Base-by-base conservation (phyloP, 2,329 filamentous ascomycete genomes). In the Fusarium abutilonis region DNA sequence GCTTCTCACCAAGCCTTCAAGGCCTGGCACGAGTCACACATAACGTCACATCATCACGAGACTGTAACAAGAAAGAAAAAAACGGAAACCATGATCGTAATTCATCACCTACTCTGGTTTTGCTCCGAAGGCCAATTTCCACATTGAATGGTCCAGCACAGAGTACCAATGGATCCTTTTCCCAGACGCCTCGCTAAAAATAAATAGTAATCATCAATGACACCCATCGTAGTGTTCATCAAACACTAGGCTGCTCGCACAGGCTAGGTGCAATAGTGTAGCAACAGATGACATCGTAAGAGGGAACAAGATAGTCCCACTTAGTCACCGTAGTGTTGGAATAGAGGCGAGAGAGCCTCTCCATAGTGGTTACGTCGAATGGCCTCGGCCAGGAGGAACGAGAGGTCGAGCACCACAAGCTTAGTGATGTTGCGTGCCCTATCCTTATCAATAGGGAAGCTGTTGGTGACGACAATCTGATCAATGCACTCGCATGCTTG, bases 321-420 rank as follows among this genome's bases (percentile, higher is more conserved):
- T 76, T 78, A 86, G 74, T 89, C 83, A 60, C 78, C 77, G 66
- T 85, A 84, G 67, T 89, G 87, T 73, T 90, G 88, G 76, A 91
- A 92, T 60, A 91, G 73, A 31, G 81, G 81, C 61, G 83, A 86
- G 72, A 92, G 90, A 64, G 89, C 89, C 80, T 97, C 94, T 76
- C 95, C 95, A 73, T 98, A 95, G 76, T 99, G 94, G 75, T 98
- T 98, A 71, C 95, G 88, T 70, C 95, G 86, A 69, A 99, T 98
- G 46, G 93, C 93, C 78, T 99, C 95, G 5, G 93, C 87, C 36
- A 99, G 82, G 47, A 99, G 81, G 73, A 89, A 91, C 23, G 93
- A 96, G 14, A 99, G 84, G 72, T 97, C 93, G 56, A 99, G 86
- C 31, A 97, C 85, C 53, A 96, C 87, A 70, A 99, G 83, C 82